phyloP scores from a whole-genome alignment of 441 rosid genomes.

The Brassica hybrid region DNA sequence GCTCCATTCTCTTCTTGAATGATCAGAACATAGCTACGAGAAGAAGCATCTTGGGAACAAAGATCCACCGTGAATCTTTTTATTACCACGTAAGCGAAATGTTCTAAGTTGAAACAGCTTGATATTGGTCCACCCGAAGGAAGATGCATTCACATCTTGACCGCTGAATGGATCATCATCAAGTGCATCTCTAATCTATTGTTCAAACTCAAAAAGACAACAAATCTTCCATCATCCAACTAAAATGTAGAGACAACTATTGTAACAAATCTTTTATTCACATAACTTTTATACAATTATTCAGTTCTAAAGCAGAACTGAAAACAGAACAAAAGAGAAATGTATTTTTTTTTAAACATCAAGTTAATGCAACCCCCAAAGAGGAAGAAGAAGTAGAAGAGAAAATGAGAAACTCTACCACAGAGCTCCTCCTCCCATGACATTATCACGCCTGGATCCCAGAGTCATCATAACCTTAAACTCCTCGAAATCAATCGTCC shows the following conservation, averaged over 20 bases:
- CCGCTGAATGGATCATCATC: constrained; percentile 15
- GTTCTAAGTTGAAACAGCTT: constrained; percentile 87
- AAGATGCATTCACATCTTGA: constrained; percentile 71
- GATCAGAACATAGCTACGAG: constrained; percentile 12
- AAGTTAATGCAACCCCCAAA: constrained; percentile 19
- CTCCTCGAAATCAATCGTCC: constrained; percentile 86
- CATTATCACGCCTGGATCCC: constrained; percentile 51
- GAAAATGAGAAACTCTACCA: too few species aligned
- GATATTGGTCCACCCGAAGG: constrained; percentile 95
- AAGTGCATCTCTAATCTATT: constrained; percentile 58
- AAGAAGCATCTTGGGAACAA: constrained; percentile 91
- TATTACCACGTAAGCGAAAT: constrained; percentile 70
- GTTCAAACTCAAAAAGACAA: constrained; percentile 5
- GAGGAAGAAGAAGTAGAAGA: too few species aligned
- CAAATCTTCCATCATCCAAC: constrained; percentile 10
- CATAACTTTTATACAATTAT: constrained; percentile 8
- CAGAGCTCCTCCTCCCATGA: too few species aligned
- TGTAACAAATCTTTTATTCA: constrained; percentile 21
- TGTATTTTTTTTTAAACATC: background rate
- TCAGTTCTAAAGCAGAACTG: constrained; percentile 24
- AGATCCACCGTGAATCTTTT: constrained; percentile 58
- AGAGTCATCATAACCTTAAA: constrained; percentile 88
- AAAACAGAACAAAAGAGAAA: background rate
- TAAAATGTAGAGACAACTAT: background rate
- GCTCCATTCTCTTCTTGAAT: constrained; percentile 42